phyloP scores from a whole-genome alignment of 305 asterid genomes.

The Fraxinus albicans region DNA sequence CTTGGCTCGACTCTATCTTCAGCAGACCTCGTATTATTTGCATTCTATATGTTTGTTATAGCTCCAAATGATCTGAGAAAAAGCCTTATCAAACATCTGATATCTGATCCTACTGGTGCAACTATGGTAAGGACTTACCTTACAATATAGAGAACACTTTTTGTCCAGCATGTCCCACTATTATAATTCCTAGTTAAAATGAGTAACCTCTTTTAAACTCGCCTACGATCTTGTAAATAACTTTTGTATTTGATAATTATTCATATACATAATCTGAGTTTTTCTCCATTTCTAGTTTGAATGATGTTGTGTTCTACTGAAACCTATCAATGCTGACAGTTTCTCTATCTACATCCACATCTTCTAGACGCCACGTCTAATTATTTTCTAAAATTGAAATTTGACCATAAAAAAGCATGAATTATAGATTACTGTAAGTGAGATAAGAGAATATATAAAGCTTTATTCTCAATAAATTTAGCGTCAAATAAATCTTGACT shows the following conservation, averaged over 20 bases:
- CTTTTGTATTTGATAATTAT: slow-evolving; percentile 1
- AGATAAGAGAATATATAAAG: neutral
- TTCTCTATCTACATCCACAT: neutral
- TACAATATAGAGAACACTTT: slow-evolving; percentile 33
- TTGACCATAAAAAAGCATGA: neutral
- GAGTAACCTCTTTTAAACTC: neutral
- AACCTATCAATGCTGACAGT: neutral
- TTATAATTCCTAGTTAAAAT: neutral
- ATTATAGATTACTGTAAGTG: neutral
- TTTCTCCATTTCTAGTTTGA: neutral
- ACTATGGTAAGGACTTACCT: slow-evolving; percentile 85
- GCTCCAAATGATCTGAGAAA: slow-evolving; percentile 93
- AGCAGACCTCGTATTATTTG: slow-evolving; percentile 74
- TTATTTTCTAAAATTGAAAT: neutral
- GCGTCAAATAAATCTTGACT: no score
- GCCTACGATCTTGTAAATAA: slow-evolving; percentile 21
- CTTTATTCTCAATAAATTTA: no score
- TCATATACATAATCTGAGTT: neutral
- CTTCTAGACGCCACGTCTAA: neutral
- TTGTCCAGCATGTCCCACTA: neutral
- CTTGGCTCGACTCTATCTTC: slow-evolving; percentile 93
- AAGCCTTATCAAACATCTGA: slow-evolving; percentile 77
- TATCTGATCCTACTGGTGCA: slow-evolving; percentile 92
- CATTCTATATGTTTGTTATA: slow-evolving; percentile 84
- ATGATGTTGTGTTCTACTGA: neutral